Evolutionary conservation across 129 eudicot genomes (phyloP).

Genomic region (Lactuca sativa): DNA sequence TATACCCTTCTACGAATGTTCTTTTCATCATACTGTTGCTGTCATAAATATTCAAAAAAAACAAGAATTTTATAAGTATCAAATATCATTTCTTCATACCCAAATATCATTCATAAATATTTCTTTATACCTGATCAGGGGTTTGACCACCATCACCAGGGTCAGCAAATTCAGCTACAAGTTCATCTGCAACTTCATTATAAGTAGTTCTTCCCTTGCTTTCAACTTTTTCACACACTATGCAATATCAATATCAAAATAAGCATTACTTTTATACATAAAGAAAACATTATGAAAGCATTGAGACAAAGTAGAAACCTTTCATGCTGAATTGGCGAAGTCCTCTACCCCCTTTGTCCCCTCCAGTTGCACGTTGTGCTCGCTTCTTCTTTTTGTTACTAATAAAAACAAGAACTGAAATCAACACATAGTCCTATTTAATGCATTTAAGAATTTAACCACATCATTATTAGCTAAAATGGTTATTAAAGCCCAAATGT

Average conservation of each 20-base stretch:
- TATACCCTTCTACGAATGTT: conserved; percentile 86
- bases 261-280: not conserved
- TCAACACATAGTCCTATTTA: not conserved
- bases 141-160: conserved; percentile 39
- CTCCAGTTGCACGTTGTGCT: conserved; percentile 74
- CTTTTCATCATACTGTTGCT: conserved; percentile 68
- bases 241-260: conserved; percentile 26
- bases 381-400: conserved; percentile 76
- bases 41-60: conserved; percentile 21
- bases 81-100: not conserved
- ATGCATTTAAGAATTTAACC: not conserved
- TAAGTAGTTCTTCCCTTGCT: conserved; percentile 91
- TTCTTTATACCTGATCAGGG: conserved; percentile 44
- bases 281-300: not conserved
- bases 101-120: not conserved
- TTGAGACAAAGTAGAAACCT: conserved; percentile 43
- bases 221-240: conserved; percentile 90
- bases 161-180: conserved; percentile 73
- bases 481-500: not conserved
- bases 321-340: conserved; percentile 94
- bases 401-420: conserved; percentile 22
- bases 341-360: conserved; percentile 86
- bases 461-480: not conserved
- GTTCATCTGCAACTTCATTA: conserved; percentile 94
- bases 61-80: conserved; percentile 4